Base-by-base conservation (phyloP, 1,284 basidiomycete species). In the Bondarzewia mesenterica region DNA sequence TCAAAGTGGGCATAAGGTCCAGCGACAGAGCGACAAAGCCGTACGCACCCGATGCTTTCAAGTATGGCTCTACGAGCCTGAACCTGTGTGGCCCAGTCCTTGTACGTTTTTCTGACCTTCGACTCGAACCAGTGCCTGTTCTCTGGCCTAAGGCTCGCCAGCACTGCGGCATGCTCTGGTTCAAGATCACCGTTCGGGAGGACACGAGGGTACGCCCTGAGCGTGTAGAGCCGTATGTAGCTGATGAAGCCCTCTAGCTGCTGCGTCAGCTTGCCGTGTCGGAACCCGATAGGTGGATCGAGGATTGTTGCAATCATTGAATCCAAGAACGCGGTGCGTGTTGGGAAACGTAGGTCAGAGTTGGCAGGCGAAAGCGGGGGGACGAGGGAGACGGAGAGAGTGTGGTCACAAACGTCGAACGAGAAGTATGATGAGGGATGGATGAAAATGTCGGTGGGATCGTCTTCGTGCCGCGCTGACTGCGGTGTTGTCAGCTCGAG, bases 381-480 rank as follows among this genome's bases (percentile, higher is more conserved):
- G 12, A 25, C 29, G 35, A 44, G 43, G 21, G 48, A 18, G 16
- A 38, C 16, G 23, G 52, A 54, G 6, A 8, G 35, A n/a, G 18
- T 20, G 21, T 36, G 50, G 36, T 54, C 51, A 29, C 36, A 36
- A 7, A 54, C 42, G 22, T 54, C 52, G 35, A 54, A 47, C 32
- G 44, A 46, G 44, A 39, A 54, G 26, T 38, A 40, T n/a, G 52
- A 49, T 2, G 38, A 22, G 14, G 47, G 48, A 23, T 54, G 52
- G 14, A 54, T 12, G 18, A 42, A 39, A 14, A 50, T 47, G 22
- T 39, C 27, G 7, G 21, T 5, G 16, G 48, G 42, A 23, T 32
- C 22, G 14, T 32, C 26, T 18, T 40, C 16, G 10, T 26, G 4
- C 16, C 20, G 6, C 6, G 10, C 18, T 5, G 22, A 12, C 20